A percentile compares a stretch with the other conserved stretches of the same genome.
Evolutionary conservation across 768 basidiomycete species (phyloP).

Genomic region (Russula compacta): DNA sequence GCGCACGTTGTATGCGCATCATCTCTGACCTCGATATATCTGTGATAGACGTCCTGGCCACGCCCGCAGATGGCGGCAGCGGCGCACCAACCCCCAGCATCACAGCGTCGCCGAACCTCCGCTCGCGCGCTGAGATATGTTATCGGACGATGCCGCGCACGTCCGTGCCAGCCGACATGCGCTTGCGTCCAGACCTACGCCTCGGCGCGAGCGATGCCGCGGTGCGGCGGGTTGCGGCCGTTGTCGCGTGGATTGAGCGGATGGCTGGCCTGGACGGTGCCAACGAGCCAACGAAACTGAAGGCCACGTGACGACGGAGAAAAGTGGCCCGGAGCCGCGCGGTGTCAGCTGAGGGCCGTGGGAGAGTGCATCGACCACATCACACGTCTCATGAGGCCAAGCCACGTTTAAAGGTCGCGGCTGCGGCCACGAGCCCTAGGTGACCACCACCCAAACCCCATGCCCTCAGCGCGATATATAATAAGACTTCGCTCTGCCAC

Average conservation of each 20-base stretch:
- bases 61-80: conserved; percentile 31
- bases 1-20: no score
- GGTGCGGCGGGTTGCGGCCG: conserved; percentile 55
- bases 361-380: background rate
- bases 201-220: conserved; percentile 60
- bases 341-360: background rate
- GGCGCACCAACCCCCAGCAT: conserved; percentile 23
- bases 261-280: conserved; percentile 50
- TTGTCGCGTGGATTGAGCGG: conserved; percentile 65
- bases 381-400: conserved; percentile 3
- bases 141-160: conserved; percentile 62
- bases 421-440: background rate
- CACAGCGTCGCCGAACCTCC: conserved; percentile 60
- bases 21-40: background rate
- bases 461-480: conserved; percentile 12
- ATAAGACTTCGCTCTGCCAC: conserved; percentile 1
- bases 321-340: no score
- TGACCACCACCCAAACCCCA: conserved; percentile 4
- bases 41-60: conserved; percentile 42
- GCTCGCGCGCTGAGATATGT: conserved; percentile 57
- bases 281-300: background rate
- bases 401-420: conserved; percentile 12
- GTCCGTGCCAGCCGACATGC: conserved; percentile 39
- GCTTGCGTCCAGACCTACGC: conserved; percentile 62
- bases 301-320: background rate